Base-by-base conservation (phyloP, 805 yeast species). In the Zygosaccharomyces gambellarensis region DNA sequence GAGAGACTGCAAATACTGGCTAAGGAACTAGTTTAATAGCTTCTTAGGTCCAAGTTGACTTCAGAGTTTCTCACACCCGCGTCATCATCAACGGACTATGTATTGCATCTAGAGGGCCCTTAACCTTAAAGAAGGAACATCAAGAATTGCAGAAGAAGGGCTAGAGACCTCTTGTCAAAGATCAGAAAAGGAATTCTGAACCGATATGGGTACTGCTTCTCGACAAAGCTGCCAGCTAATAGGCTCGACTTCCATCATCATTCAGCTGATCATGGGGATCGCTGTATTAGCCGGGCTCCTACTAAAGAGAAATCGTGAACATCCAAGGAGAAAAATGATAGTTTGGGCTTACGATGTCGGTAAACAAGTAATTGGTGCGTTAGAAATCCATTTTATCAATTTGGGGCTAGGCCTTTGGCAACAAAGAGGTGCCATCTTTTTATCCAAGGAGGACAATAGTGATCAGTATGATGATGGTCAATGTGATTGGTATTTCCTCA, bases 401-500 rank as follows among this genome's bases (percentile, higher is more conserved):
- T 75, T 92, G 8, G 65, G 80, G 11, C 70, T 88, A 39, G 85
- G 96, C 34, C 49, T 88, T 36, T 65, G 68, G 47, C 73, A 75
- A 9, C 72, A 64, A 48, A 54, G 67, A 23, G 64, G 69, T 2
- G 46, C 38, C 1, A 28, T 50, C 9, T 12, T 56, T 14, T 5
- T 51, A 31, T 17, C 29, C 10, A 14, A 22, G n/a, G 27, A 41
- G n/a, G 25, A 12, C 23, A 50, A 19, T 21, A 36, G 21, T 17
- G 29, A 14, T 30, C 71, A 63, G n/a, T 70, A 64, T 3, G 77
- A 71, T 32, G 79, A 77, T 43, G 83, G 83, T 53, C 95, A 96
- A 6, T 94, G 98, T 68, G 92, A 88, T 58, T 94, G 97, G 94
- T 92, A 94, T 71, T 92, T 92, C 62, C 72, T 94, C 47, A 92